Percentiles rank a stretch among this genome's conserved stretches.
Conservation (phyloP, 2,329 filamentous ascomycete genomes). For the Aspergillus caelatus region DNA sequence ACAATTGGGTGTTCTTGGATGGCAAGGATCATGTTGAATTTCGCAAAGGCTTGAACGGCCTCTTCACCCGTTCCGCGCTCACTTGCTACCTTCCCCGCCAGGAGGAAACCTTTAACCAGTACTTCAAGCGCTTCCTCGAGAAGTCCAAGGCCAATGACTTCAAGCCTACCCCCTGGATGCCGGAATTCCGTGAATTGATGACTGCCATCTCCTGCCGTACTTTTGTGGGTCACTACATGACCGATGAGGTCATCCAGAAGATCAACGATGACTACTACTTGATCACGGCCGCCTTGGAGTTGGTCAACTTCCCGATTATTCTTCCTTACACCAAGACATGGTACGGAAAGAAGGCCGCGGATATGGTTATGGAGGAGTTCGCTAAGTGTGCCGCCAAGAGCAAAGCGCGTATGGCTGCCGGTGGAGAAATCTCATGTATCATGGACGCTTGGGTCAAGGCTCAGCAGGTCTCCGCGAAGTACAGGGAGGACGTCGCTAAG, state of each 20-base stretch:
- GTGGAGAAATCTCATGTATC: slow-evolving; percentile 85
- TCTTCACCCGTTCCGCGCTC: slow-evolving; percentile 91
- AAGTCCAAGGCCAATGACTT: slow-evolving; percentile 72
- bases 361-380: slow-evolving; percentile 89
- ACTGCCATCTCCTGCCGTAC: slow-evolving; percentile 92
- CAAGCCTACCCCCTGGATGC: slow-evolving; percentile 85
- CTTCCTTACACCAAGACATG: slow-evolving; percentile 92
- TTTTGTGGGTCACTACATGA: slow-evolving; percentile 96
- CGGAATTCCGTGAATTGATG: slow-evolving; percentile 90
- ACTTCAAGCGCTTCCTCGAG: slow-evolving; percentile 77
- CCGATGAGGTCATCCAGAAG: slow-evolving; percentile 85
- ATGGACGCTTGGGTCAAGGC: slow-evolving; percentile 92
- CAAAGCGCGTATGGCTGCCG: slow-evolving; percentile 87
- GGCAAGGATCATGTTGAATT: slow-evolving; percentile 95
- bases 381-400: slow-evolving; percentile 89
- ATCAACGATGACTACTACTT: slow-evolving; percentile 96
- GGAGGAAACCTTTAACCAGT: slow-evolving; percentile 86
- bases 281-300: slow-evolving; percentile 91
- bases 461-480: slow-evolving; percentile 82
- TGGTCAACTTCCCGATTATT: slow-evolving; percentile 98
- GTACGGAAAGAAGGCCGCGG: slow-evolving; percentile 94
- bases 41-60: slow-evolving; percentile 90
- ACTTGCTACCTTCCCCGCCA: slow-evolving; percentile 87
- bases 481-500: slow-evolving; percentile 75
- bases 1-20: slow-evolving; percentile 97